These are phyloP conservation scores for Stagonosporopsis tanaceti DNA, from an alignment of 2,329 filamentous ascomycete species.

Conservation along the genomic window DNA sequence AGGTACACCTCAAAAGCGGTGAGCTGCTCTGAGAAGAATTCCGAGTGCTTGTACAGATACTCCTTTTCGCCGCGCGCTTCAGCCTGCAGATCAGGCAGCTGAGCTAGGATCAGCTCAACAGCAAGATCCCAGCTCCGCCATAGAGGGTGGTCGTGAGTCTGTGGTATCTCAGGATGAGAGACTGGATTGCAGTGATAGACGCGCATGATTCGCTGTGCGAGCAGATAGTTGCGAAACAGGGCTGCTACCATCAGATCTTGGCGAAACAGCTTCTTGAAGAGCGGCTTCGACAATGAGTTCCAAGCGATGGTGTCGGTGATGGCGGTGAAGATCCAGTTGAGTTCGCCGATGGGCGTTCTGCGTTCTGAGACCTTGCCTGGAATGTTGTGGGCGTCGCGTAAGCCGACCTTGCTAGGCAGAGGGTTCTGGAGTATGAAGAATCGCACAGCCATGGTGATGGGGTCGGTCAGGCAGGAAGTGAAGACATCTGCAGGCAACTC, in stretches of 20 bases:
- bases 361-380: constrained; percentile 92
- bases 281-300: constrained; percentile 87
- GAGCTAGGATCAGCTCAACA: constrained; percentile 91
- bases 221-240: constrained; percentile 92
- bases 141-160: constrained; percentile 91
- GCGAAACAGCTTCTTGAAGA: constrained; percentile 96
- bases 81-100: constrained; percentile 83
- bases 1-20: constrained; percentile 98
- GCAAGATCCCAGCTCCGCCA: constrained; percentile 99
- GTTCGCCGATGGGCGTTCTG: constrained; percentile 89
- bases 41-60: constrained; percentile 93
- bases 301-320: constrained; percentile 99
- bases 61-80: constrained; percentile 75
- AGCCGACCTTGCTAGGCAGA: constrained; percentile 69
- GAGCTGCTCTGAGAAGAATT: constrained; percentile 95
- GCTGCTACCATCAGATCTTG: constrained; percentile 99
- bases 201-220: constrained; percentile 94
- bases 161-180: constrained; percentile 88
- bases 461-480: constrained; percentile 93
- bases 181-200: constrained; percentile 95
- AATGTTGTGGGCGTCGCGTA: constrained; percentile 86
- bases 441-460: constrained; percentile 95
- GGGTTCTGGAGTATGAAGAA: constrained; percentile 97
- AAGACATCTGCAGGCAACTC: constrained; percentile 93
- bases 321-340: constrained; percentile 99